Conservation (phyloP, 2,329 filamentous ascomycete species). For the Lasiodiplodia sp. region DNA sequence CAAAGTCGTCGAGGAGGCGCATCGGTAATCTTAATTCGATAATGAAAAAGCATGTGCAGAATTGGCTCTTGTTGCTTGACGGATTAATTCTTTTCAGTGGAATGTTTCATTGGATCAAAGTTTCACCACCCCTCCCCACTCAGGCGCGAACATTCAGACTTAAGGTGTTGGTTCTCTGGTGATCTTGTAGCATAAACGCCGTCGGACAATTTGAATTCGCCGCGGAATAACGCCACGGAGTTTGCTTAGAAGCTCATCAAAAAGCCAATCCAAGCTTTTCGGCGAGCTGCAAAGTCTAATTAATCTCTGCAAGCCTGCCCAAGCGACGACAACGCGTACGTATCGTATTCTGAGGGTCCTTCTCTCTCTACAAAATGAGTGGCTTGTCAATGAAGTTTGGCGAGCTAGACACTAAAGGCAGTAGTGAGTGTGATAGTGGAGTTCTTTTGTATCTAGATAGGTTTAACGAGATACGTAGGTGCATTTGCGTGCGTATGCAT, state of each 20-base stretch:
- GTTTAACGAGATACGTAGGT: neutral
- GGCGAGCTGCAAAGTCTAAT: neutral
- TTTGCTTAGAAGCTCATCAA: too few relatives aligned
- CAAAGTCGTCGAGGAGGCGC: too few relatives aligned
- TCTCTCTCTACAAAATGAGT: neutral
- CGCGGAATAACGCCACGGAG: too few relatives aligned
- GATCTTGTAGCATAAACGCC: too few relatives aligned
- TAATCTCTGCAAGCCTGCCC: neutral
- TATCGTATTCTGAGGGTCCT: neutral
- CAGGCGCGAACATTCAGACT: neutral
- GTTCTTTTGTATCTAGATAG: neutral
- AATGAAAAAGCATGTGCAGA: neutral
- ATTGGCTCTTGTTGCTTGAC: neutral
- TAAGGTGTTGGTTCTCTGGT: neutral
- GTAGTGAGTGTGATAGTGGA: neutral
- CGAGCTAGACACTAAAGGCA: neutral
- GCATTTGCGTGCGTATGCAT: neutral
- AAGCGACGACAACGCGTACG: neutral
- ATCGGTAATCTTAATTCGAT: too few relatives aligned
- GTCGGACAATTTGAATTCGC: too few relatives aligned
- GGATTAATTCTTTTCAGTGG: neutral
- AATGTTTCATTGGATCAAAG: neutral
- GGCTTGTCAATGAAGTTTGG: neutral
- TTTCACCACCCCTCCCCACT: neutral
- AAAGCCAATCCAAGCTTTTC: neutral